Evolutionary conservation across 2,329 filamentous ascomycete species (phyloP).

Genomic region (Proliferodiscus dingleyae): DNA sequence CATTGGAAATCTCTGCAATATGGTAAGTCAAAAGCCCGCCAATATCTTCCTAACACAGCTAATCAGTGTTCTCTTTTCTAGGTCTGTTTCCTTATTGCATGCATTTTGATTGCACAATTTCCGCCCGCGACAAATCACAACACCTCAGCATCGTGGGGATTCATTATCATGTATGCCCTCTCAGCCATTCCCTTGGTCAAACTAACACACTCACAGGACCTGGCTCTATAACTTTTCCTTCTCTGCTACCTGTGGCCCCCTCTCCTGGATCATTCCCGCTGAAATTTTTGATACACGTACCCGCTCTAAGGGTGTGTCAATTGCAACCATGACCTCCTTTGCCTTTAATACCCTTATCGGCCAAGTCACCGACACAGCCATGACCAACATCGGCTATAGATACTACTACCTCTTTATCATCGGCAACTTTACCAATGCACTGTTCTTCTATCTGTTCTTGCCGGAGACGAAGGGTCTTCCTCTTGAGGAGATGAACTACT

Average conservation of each 20-base stretch:
- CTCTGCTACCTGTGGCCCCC: conserved; percentile 49
- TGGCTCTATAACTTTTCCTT: conserved; percentile 74
- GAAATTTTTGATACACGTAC: conserved; percentile 57
- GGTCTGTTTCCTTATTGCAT: conserved; percentile 60
- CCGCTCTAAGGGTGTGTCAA: conserved; percentile 56
- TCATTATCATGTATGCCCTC: conserved; percentile 52
- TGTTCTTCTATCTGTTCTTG: conserved; percentile 33
- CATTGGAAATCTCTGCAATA: conserved; percentile 65
- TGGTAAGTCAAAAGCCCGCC: conserved; percentile 41
- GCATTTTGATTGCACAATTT: conserved; percentile 48
- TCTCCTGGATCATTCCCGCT: conserved; percentile 54
- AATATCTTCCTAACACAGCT: not conserved
- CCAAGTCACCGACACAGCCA: conserved; percentile 50
- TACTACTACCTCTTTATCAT: conserved; percentile 47
- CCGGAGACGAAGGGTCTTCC: conserved; percentile 33
- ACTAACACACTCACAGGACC: conserved; percentile 38
- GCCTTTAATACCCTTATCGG: conserved; percentile 51
- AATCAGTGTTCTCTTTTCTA: conserved; percentile 30
- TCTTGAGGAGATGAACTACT: conserved; percentile 35
- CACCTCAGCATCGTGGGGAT: conserved; percentile 60
- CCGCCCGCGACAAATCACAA: conserved; percentile 51
- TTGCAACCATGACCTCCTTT: conserved; percentile 55
- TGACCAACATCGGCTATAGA: conserved; percentile 45
- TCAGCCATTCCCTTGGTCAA: not conserved
- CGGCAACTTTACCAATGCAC: conserved; percentile 41